These are phyloP conservation scores for Solanum chaucha DNA, from an alignment of 257 asterid species.

Conservation along the genomic window DNA sequence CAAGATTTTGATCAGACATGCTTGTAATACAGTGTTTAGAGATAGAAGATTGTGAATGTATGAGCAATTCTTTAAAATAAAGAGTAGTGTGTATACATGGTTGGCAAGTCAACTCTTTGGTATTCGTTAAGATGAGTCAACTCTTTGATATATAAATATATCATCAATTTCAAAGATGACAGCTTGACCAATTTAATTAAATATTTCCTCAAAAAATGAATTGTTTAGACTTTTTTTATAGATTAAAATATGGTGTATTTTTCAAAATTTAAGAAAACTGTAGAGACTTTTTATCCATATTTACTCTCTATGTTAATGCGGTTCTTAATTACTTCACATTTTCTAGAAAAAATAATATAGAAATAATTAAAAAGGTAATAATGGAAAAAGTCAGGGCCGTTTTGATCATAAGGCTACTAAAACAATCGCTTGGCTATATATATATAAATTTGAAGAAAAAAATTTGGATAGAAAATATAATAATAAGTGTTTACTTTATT, in stretches of 20 bases:
- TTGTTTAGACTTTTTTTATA: background rate
- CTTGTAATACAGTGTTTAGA: background rate
- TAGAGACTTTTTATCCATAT: background rate
- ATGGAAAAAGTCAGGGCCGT: too few species aligned
- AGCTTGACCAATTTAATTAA: background rate
- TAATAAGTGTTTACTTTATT: too few species aligned
- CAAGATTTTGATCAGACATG: background rate
- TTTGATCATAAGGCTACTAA: too few species aligned
- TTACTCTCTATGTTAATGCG: background rate
- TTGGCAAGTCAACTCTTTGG: background rate
- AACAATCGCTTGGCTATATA: too few species aligned
- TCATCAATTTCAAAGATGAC: background rate
- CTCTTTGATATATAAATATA: background rate
- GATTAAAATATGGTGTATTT: too few species aligned
- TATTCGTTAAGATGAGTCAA: background rate
- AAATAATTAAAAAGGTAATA: too few species aligned
- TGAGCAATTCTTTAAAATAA: background rate
- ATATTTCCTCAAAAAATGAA: background rate
- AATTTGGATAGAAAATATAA: too few species aligned
- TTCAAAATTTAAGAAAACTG: background rate
- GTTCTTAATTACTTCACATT: too few species aligned
- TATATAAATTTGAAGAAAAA: too few species aligned
- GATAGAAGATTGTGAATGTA: background rate
- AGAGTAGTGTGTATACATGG: background rate
- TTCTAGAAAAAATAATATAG: too few species aligned